Conservation (phyloP, 73 alveolate genomes). For the Paramecium caudatum region DNA sequence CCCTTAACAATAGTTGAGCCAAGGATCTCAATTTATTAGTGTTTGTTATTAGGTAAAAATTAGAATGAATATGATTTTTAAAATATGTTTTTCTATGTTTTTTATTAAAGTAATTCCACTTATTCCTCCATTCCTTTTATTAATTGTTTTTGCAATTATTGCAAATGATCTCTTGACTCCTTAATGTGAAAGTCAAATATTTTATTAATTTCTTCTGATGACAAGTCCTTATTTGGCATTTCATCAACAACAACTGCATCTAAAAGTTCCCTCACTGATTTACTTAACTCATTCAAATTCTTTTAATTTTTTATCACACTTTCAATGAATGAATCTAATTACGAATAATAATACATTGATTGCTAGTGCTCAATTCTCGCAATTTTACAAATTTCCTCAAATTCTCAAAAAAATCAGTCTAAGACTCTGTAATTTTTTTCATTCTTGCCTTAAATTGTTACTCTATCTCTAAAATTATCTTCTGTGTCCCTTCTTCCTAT, state of each 20-base stretch:
- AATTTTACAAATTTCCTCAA: background rate
- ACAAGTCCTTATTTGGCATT: background rate
- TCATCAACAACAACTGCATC: background rate
- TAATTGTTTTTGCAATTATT: background rate
- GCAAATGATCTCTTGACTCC: constrained; percentile 22
- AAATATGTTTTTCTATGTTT: background rate
- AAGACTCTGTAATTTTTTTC: background rate
- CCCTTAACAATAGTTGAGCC: background rate
- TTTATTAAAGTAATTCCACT: background rate
- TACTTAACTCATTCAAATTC: background rate
- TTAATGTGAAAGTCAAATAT: constrained; percentile 42
- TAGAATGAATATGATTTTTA: background rate
- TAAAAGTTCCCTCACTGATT: background rate
- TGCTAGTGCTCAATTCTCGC: constrained; percentile 27
- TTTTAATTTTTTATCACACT: background rate
- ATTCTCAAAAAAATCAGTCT: background rate
- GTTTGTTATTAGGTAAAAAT: background rate
- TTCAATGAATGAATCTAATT: constrained; percentile 14
- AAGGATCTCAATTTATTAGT: background rate
- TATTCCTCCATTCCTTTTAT: background rate
- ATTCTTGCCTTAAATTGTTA: background rate
- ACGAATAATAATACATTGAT: background rate
- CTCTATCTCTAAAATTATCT: background rate
- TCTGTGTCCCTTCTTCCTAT: background rate
- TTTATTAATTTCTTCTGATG: constrained; percentile 15